Base-by-base conservation (phyloP, 768 basidiomycete species). In the Cubamyces lactineus region DNA sequence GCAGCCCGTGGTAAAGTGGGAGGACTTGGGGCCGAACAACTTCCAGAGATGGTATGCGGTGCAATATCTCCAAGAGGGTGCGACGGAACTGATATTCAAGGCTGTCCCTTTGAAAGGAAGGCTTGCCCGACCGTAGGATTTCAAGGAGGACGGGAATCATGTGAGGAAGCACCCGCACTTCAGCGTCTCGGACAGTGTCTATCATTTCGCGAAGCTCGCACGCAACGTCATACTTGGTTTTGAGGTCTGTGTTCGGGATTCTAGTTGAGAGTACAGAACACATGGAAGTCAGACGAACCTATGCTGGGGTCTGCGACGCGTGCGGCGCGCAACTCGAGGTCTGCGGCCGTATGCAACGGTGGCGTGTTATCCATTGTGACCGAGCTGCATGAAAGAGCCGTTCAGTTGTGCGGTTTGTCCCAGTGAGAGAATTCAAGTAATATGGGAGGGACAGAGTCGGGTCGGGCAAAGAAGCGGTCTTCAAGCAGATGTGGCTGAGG, bases 11-110 rank as follows among this genome's bases (percentile, higher is more conserved):
- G 72, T 91, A 90, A 47, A 98, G 83, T 2, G 82, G 72, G 15
- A 81, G 76, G 17, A 86, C 81, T 64, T 91, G 88, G 53, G 83
- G 80, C 42, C 90, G 84, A 21, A 95, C 79, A n/a, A 83, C 78
- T 56, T 98, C 97, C 55, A 84, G 85, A 42, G 87, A 82, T 0
- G 94, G 92, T 13, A 98, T 81, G 43, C 95, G 89, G 75, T 95
- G 91, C 28, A 98, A 77, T 53, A 96, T 92, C 71, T 97, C 92
- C 61, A 98, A 82, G 16, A 97, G 82, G 41, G 88, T 85, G 66
- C 91, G 87, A 47, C 97, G 91, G 70, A 96, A 93, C 67, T 87
- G 85, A 76, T 90, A 89, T 74, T 92, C 90, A 19, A 80, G 70
- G 5, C 82, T 80, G 66, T 89, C 88, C 70, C 85, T 90, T 60